phyloP scores from a whole-genome alignment of 1,139 yeast species.

The Pichia cactophila region DNA sequence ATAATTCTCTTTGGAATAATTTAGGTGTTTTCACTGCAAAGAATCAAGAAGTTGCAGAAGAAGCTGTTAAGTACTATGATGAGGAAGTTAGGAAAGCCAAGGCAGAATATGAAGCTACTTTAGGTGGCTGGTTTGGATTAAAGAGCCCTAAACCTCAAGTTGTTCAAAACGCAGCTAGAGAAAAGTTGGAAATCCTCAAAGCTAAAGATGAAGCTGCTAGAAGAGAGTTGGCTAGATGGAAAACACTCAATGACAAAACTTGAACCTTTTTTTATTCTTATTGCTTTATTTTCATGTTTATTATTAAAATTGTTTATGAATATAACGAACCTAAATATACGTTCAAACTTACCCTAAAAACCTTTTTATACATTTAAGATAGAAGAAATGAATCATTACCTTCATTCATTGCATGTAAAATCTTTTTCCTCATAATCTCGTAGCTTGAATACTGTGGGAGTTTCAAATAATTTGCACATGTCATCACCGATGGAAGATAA shows the following conservation, averaged over 20 bases:
- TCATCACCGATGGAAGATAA: conserved; percentile 94
- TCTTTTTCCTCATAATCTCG: conserved; percentile 48
- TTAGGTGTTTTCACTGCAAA: conserved; percentile 24
- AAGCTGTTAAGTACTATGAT: conserved; percentile 20
- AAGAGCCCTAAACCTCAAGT: conserved; percentile 12
- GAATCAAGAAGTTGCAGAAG: conserved; percentile 25
- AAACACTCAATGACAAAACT: not conserved
- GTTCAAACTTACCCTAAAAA: not conserved
- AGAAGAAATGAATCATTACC: conserved; percentile 87
- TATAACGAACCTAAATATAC: too few species aligned
- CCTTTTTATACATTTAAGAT: conserved; percentile 31
- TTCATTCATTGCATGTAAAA: conserved; percentile 69
- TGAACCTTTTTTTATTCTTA: not conserved
- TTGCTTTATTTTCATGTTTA: not conserved
- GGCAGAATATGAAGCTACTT: conserved; percentile 14
- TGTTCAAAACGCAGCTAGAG: conserved; percentile 13
- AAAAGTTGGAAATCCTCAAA: conserved; percentile 7
- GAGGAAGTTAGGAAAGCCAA: conserved; percentile 10
- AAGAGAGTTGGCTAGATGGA: conserved; percentile 14
- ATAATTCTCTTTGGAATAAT: conserved; percentile 25
- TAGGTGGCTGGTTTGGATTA: conserved; percentile 14
- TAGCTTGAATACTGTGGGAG: conserved; percentile 71
- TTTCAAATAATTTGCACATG: conserved; percentile 92
- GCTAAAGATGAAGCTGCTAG: conserved; percentile 11
- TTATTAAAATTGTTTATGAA: not conserved